Conservation (phyloP, 441 rosid species). For the Aleurites moluccanus region DNA sequence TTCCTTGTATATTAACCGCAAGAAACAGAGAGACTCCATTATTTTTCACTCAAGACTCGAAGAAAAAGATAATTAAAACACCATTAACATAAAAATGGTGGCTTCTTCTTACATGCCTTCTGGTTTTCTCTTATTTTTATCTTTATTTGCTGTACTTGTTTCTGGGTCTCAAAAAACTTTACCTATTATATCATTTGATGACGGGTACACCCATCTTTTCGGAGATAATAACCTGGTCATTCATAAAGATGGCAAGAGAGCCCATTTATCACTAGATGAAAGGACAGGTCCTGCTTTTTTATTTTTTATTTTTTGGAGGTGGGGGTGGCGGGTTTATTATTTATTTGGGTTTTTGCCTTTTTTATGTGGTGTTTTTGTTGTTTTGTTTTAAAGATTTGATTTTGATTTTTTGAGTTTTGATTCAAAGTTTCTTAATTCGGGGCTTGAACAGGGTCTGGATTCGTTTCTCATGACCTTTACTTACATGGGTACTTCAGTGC, state of each 20-base stretch:
- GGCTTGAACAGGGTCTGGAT: slow-evolving; percentile 80
- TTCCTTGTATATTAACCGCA: neutral
- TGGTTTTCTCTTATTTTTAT: slow-evolving; percentile 26
- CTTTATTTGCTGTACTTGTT: slow-evolving; percentile 39
- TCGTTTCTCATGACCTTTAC: slow-evolving; percentile 89
- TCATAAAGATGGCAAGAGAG: slow-evolving; percentile 78
- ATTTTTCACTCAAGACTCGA: neutral
- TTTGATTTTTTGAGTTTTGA: neutral
- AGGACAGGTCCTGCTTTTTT: slow-evolving; percentile 57
- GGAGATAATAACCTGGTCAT: slow-evolving; percentile 80
- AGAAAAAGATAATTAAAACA: neutral
- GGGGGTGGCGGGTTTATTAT: neutral
- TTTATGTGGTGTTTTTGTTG: too few relatives aligned
- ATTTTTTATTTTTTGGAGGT: too few relatives aligned
- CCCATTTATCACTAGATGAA: slow-evolving; percentile 79
- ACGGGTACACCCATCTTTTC: slow-evolving; percentile 85
- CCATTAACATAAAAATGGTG: slow-evolving; percentile 19
- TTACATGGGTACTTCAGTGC: slow-evolving; percentile 95
- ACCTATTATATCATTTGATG: slow-evolving; percentile 73
- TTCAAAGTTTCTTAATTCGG: neutral
- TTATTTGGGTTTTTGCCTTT: neutral
- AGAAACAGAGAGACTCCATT: neutral
- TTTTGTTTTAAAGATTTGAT: neutral
- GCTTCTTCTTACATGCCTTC: slow-evolving; percentile 14
- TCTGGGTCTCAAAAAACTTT: slow-evolving; percentile 52